Conservation (phyloP, 768 basidiomycete genomes). For the Calocybe indica region DNA sequence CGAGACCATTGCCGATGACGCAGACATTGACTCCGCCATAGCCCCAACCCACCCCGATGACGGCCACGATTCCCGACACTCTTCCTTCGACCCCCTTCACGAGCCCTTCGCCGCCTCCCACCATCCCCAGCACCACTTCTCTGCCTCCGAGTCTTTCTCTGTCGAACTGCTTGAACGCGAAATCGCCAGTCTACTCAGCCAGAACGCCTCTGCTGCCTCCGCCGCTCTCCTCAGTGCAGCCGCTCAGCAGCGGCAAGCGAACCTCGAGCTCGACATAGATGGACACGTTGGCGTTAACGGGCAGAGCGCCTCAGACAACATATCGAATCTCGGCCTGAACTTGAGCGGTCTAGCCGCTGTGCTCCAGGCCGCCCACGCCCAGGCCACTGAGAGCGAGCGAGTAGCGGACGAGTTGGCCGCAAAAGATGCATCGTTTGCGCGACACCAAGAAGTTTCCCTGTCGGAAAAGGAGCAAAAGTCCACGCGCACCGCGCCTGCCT, state of each 20-base stretch:
- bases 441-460: constrained; percentile 37
- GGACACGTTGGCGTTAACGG: constrained; percentile 19
- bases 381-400: constrained; percentile 43
- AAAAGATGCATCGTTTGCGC: constrained; percentile 38
- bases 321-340: constrained; percentile 46
- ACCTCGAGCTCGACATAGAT: constrained; percentile 28
- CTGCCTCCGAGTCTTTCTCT: constrained; percentile 45
- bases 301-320: constrained; percentile 22
- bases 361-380: constrained; percentile 71
- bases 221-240: constrained; percentile 60
- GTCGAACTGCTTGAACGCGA: constrained; percentile 76
- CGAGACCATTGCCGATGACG: constrained; percentile 61
- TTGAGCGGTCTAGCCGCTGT: constrained; percentile 71
- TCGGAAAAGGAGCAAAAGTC: constrained; percentile 41
- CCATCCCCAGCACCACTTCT: constrained; percentile 27
- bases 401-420: constrained; percentile 35
- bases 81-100: constrained; percentile 29
- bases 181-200: constrained; percentile 67
- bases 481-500: constrained; percentile 71
- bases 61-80: constrained; percentile 14
- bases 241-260: constrained; percentile 59
- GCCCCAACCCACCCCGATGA: constrained; percentile 23
- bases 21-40: constrained; percentile 25
- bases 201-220: constrained; percentile 67
- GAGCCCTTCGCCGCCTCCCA: constrained; percentile 29